phyloP scores from a whole-genome alignment of 2,329 filamentous ascomycete species.

The Pseudocercospora musae region DNA sequence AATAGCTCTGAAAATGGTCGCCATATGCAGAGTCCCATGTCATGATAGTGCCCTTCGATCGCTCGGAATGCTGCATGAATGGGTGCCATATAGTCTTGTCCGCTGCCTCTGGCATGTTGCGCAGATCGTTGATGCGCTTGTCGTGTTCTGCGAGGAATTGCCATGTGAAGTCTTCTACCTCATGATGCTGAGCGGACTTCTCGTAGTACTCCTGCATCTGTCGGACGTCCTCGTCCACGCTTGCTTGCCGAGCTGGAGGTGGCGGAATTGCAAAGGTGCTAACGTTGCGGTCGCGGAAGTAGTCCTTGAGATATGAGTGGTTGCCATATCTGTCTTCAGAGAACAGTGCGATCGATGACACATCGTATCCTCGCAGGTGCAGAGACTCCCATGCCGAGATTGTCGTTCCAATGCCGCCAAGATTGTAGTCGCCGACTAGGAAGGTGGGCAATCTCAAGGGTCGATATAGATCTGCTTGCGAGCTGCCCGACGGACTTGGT shows the following conservation, averaged over 20 bases:
- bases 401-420: conserved; percentile 77
- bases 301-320: conserved; percentile 62
- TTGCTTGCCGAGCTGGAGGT: conserved; percentile 53
- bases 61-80: conserved; percentile 73
- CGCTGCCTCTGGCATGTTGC: conserved; percentile 60
- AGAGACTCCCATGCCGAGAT: conserved; percentile 79
- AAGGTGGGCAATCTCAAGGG: conserved; percentile 70
- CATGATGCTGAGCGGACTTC: conserved; percentile 39
- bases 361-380: conserved; percentile 71
- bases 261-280: conserved; percentile 54
- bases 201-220: conserved; percentile 65
- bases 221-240: conserved; percentile 49
- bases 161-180: conserved; percentile 48
- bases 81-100: conserved; percentile 75
- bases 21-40: conserved; percentile 78
- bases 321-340: conserved; percentile 65
- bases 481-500: conserved; percentile 69
- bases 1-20: conserved; percentile 68
- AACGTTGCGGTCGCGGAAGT: conserved; percentile 62
- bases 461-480: conserved; percentile 74
- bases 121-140: conserved; percentile 56
- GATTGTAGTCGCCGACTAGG: conserved; percentile 69
- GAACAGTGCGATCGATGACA: conserved; percentile 69
- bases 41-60: conserved; percentile 61
- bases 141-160: conserved; percentile 54